A percentile compares a stretch with the other conserved stretches of the same genome.
Evolutionary conservation across 306 rosid species (phyloP).

Genomic region (Prosopis cineraria): DNA sequence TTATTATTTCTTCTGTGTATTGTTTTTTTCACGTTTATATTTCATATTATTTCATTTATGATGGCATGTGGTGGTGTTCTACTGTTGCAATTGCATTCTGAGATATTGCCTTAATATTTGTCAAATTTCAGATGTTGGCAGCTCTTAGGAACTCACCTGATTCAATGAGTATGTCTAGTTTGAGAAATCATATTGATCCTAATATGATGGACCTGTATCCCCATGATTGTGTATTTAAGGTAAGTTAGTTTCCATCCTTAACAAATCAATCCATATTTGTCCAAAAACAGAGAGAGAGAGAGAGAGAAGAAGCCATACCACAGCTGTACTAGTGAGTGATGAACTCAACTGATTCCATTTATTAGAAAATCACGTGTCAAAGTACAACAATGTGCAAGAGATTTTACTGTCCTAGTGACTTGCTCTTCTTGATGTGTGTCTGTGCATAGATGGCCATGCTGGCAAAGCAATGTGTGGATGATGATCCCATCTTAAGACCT

Average conservation of each 20-base stretch:
- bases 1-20: no score
- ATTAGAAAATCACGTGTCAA: not conserved
- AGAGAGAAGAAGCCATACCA: not conserved
- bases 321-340: not conserved
- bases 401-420: not conserved
- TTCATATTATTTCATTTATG: slow-evolving; percentile 7
- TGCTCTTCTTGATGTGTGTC: slow-evolving; percentile 8
- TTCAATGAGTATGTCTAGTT: slow-evolving; percentile 75
- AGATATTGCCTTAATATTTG: slow-evolving; percentile 29
- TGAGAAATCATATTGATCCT: slow-evolving; percentile 80
- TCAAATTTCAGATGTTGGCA: slow-evolving; percentile 78
- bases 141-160: slow-evolving; percentile 81
- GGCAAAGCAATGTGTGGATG: slow-evolving; percentile 95
- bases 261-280: not conserved
- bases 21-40: not conserved
- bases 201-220: slow-evolving; percentile 95
- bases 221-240: slow-evolving; percentile 96
- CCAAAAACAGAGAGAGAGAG: not conserved
- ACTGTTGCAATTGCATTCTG: slow-evolving; percentile 22
- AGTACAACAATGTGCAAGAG: not conserved
- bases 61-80: not conserved
- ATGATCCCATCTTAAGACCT: slow-evolving; percentile 86
- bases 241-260: slow-evolving; percentile 29
- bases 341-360: not conserved
- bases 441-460: slow-evolving; percentile 70